phyloP scores from a whole-genome alignment of 2,329 filamentous ascomycete genomes.

The Bertia moriformis region DNA sequence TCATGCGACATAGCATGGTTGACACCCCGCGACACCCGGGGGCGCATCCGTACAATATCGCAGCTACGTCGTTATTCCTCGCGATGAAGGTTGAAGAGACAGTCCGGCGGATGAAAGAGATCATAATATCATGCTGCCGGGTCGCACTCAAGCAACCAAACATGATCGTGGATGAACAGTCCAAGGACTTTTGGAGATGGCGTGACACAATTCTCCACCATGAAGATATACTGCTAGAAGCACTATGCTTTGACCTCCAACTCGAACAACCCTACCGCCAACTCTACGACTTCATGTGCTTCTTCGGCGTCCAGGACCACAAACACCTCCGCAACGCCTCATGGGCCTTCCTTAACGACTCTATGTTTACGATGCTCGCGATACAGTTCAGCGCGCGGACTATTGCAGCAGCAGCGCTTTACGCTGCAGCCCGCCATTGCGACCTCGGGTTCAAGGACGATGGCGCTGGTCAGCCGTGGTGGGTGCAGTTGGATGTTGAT shows the following conservation, averaged over 20 bases:
- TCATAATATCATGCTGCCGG: constrained; percentile 48
- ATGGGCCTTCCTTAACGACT: constrained; percentile 52
- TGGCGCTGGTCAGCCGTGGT: constrained; percentile 40
- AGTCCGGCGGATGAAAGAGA: constrained; percentile 48
- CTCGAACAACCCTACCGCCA: constrained; percentile 47
- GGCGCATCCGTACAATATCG: constrained; percentile 48
- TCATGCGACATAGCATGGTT: constrained; percentile 46
- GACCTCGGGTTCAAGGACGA: constrained; percentile 39
- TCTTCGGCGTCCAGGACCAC: constrained; percentile 41
- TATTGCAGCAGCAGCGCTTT: constrained; percentile 47
- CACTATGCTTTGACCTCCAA: constrained; percentile 48
- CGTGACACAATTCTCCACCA: constrained; percentile 47
- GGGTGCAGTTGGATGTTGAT: constrained; percentile 38
- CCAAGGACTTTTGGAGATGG: constrained; percentile 56
- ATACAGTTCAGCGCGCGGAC: constrained; percentile 39
- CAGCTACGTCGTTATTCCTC: constrained; percentile 45
- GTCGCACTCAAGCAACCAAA: constrained; percentile 53
- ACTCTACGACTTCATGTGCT: constrained; percentile 46
- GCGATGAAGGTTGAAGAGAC: constrained; percentile 55
- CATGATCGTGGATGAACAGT: constrained; percentile 49
- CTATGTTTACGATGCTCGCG: constrained; percentile 44
- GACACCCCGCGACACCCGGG: constrained; percentile 31
- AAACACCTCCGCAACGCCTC: constrained; percentile 45
- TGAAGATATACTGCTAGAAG: constrained; percentile 48
- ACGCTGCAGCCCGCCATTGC: constrained; percentile 40